Conservation (phyloP, 148 eudicot genomes). For the Arbutus unedo region DNA sequence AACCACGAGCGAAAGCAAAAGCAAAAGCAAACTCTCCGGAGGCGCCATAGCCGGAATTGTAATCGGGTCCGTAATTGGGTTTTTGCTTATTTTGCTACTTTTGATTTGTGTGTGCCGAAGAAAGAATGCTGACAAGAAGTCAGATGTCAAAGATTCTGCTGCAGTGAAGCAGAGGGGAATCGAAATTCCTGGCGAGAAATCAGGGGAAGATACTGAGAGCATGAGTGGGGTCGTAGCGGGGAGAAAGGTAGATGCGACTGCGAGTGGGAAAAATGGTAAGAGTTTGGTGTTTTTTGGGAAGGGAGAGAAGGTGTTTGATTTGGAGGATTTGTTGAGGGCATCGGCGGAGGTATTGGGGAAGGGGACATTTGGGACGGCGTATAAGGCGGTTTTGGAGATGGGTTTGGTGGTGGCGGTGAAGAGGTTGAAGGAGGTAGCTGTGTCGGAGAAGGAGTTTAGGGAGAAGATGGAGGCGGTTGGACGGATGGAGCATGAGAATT, state of each 20-base stretch:
- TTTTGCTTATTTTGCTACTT: neutral
- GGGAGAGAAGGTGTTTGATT: slow-evolving; percentile 14
- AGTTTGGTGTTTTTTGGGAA: slow-evolving; percentile 20
- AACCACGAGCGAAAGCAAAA: slow-evolving; percentile 11
- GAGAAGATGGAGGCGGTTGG: slow-evolving; percentile 21
- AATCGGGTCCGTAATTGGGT: slow-evolving; percentile 13
- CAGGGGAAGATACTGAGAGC: neutral
- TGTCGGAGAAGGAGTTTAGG: slow-evolving; percentile 25
- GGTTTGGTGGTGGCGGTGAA: slow-evolving; percentile 31
- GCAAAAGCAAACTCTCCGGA: slow-evolving; percentile 19
- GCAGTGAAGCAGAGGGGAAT: neutral
- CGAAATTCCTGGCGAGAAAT: neutral
- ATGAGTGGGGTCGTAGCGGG: neutral
- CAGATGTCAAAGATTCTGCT: neutral
- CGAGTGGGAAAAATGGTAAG: neutral
- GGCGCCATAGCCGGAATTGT: slow-evolving; percentile 27
- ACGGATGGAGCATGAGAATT: slow-evolving; percentile 24
- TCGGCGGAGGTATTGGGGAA: slow-evolving; percentile 34
- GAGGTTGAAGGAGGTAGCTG: slow-evolving; percentile 27
- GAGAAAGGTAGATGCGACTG: neutral
- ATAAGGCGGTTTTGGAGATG: slow-evolving; percentile 30
- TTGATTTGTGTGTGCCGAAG: slow-evolving; percentile 11
- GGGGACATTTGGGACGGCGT: slow-evolving; percentile 31
- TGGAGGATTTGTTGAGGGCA: slow-evolving; percentile 33
- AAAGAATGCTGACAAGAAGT: neutral